phyloP scores from a whole-genome alignment of 352 stramenopile genomes.

The Phytopythium sindhum region DNA sequence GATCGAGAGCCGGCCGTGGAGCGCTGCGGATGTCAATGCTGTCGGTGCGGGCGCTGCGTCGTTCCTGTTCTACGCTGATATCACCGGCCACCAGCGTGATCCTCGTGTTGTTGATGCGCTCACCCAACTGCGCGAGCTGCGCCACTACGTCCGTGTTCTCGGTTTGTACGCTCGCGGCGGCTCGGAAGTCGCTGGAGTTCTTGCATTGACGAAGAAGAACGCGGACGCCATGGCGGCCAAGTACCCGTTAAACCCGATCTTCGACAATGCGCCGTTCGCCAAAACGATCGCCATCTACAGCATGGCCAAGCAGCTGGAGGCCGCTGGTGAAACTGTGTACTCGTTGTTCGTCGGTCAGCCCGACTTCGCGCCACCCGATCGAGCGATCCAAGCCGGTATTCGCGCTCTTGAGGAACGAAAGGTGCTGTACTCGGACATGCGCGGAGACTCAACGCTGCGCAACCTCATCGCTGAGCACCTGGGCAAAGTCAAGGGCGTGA shows the following conservation, averaged over 20 bases:
- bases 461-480: slow-evolving; percentile 89
- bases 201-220: neutral
- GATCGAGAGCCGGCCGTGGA: slow-evolving; percentile 68
- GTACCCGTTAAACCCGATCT: slow-evolving; percentile 71
- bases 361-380: slow-evolving; percentile 89
- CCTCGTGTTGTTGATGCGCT: slow-evolving; percentile 65
- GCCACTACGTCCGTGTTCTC: slow-evolving; percentile 80
- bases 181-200: neutral
- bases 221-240: slow-evolving; percentile 42
- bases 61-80: slow-evolving; percentile 76
- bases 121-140: slow-evolving; percentile 69
- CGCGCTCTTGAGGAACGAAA: slow-evolving; percentile 68
- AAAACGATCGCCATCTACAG: slow-evolving; percentile 94
- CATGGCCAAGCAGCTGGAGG: slow-evolving; percentile 94
- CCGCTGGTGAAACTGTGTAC: slow-evolving; percentile 86
- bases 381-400: slow-evolving; percentile 88
- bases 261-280: slow-evolving; percentile 77
- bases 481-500: slow-evolving; percentile 76
- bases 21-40: slow-evolving; percentile 7
- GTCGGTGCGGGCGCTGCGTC: slow-evolving; percentile 30
- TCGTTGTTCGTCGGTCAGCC: slow-evolving; percentile 95
- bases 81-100: slow-evolving; percentile 60
- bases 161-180: slow-evolving; percentile 74
- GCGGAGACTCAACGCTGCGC: slow-evolving; percentile 85
- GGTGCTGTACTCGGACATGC: slow-evolving; percentile 94